A percentile compares a stretch with the other conserved stretches of the same genome.
Evolutionary conservation across 192 early-diverging fungal genomes (phyloP).

Genomic region (Linnemannia schmuckeri): DNA sequence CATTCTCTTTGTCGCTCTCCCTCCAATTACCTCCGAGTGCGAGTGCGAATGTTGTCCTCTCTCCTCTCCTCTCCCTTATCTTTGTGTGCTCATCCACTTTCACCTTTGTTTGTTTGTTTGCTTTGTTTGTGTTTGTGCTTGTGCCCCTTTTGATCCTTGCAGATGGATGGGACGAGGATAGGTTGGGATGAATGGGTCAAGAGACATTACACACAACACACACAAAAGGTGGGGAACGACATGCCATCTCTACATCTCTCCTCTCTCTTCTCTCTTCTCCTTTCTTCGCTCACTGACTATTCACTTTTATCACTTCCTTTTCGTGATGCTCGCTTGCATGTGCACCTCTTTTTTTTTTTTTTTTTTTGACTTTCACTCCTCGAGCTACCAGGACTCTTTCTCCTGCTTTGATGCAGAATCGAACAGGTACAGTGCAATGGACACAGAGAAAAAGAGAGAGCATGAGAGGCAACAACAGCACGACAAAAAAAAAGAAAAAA

Average conservation of each 20-base stretch:
- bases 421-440: neutral
- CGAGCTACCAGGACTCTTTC: too few species aligned
- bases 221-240: too few species aligned
- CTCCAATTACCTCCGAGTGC: neutral
- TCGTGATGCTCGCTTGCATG: constrained; percentile 3
- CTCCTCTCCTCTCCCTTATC: neutral
- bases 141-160: too few species aligned
- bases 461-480: neutral
- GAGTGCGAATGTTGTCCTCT: neutral
- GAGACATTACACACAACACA: too few species aligned
- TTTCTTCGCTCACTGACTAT: neutral
- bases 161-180: too few species aligned
- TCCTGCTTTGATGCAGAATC: too few species aligned
- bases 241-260: neutral
- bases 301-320: neutral
- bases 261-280: too few species aligned
- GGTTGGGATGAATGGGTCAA: too few species aligned
- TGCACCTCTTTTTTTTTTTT: neutral
- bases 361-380: neutral
- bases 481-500: neutral
- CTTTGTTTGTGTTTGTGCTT: constrained; percentile 7
- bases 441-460: neutral
- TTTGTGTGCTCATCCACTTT: too few species aligned
- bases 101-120: constrained; percentile 8
- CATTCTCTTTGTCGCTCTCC: neutral